phyloP scores from a whole-genome alignment of 495 filamentous ascomycete genomes.

The Xylaria castorea region DNA sequence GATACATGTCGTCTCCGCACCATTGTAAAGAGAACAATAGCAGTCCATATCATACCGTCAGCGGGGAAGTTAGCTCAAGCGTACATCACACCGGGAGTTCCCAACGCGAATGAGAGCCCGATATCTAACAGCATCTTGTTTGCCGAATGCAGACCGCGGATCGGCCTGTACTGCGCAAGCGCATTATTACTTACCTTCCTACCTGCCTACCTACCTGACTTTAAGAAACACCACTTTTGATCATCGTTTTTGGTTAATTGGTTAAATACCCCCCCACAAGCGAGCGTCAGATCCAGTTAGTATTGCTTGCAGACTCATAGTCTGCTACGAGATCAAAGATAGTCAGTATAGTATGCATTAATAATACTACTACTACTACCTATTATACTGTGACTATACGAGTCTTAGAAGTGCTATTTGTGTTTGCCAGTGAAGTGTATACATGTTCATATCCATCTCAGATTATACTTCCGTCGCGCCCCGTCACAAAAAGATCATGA shows the following conservation, averaged over 20 bases:
- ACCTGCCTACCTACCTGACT: neutral
- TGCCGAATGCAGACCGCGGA: neutral
- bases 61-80: neutral
- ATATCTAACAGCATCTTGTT: neutral
- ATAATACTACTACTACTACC: neutral
- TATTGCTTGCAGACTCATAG: neutral
- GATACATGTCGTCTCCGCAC: neutral
- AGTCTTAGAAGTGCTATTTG: neutral
- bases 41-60: neutral
- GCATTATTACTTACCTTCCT: neutral
- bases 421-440: neutral
- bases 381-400: neutral
- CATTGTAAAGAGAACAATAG: neutral
- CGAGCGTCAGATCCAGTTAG: neutral
- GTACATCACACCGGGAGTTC: neutral
- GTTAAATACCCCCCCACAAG: constrained; percentile 6
- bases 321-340: neutral
- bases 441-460: neutral
- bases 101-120: neutral
- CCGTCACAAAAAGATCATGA: neutral
- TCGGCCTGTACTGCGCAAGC: neutral
- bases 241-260: constrained; percentile 1
- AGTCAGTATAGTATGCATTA: neutral
- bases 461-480: neutral
- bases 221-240: neutral